Percentiles rank a stretch among this genome's conserved stretches.
Evolutionary conservation across 441 rosid species (phyloP).

Genomic region (Gossypium gossypioides): DNA sequence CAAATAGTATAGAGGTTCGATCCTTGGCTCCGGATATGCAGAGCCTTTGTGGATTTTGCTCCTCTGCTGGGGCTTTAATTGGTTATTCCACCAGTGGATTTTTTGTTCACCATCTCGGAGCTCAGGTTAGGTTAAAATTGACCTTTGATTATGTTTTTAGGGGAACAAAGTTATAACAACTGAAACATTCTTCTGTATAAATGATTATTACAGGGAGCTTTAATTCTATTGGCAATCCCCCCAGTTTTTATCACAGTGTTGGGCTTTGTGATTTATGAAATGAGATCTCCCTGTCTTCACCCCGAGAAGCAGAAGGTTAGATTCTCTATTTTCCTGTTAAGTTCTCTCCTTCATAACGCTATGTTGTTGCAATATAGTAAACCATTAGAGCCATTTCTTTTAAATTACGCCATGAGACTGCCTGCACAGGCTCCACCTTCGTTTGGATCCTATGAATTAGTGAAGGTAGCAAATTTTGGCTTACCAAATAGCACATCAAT

Average conservation of each 20-base stretch:
- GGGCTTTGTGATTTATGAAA: slow-evolving; percentile 61
- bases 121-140: slow-evolving; percentile 39
- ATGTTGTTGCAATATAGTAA: background rate
- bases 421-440: background rate
- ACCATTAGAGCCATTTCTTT: background rate
- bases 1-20: slow-evolving; percentile 46
- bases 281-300: slow-evolving; percentile 22
- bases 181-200: background rate
- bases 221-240: slow-evolving; percentile 55
- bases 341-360: background rate
- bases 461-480: too few species aligned
- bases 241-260: slow-evolving; percentile 40
- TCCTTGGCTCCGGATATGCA: slow-evolving; percentile 73
- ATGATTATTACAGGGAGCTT: slow-evolving; percentile 36
- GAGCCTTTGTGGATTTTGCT: slow-evolving; percentile 66
- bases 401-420: background rate
- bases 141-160: background rate
- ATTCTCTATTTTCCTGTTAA: background rate
- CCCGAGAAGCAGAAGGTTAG: slow-evolving; percentile 47
- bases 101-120: slow-evolving; percentile 57
- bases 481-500: too few species aligned
- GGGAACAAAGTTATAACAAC: background rate
- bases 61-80: slow-evolving; percentile 62
- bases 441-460: background rate
- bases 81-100: slow-evolving; percentile 44